Percentiles rank a stretch among this genome's conserved stretches.
These are phyloP conservation scores for Sugiyamaella pinicola DNA, from an alignment of 1,139 yeast genomes.

Conservation along the genomic window DNA sequence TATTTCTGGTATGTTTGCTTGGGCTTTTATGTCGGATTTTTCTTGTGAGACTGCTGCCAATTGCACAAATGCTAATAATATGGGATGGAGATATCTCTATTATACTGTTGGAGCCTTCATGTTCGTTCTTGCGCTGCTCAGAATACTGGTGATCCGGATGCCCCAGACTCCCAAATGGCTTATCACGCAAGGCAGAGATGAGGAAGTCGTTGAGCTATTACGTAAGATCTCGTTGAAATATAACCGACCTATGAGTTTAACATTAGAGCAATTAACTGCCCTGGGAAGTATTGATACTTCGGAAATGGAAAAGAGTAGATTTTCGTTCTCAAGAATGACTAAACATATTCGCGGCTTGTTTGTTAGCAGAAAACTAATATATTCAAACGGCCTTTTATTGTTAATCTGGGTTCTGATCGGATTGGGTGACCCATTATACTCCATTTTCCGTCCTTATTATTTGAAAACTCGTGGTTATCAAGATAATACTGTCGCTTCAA, in stretches of 20 bases:
- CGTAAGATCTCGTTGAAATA: constrained; percentile 26
- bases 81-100: constrained; percentile 56
- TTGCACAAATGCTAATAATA: constrained; percentile 51
- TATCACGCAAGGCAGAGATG: constrained; percentile 54
- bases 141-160: constrained; percentile 19
- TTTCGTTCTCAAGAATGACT: constrained; percentile 11
- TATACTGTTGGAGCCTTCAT: constrained; percentile 18
- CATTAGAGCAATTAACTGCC: constrained; percentile 46
- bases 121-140: constrained; percentile 19
- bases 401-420: constrained; percentile 55
- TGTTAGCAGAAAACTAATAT: constrained; percentile 44
- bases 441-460: constrained; percentile 53
- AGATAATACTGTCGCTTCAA: constrained; percentile 43
- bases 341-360: constrained; percentile 41
- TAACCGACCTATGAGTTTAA: constrained; percentile 27
- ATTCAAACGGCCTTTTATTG: constrained; percentile 48
- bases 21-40: constrained; percentile 55
- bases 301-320: constrained; percentile 3
- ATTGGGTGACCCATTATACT: constrained; percentile 53
- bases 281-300: constrained; percentile 41
- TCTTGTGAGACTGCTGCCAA: constrained; percentile 47
- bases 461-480: constrained; percentile 52
- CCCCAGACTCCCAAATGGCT: constrained; percentile 40
- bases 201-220: constrained; percentile 43
- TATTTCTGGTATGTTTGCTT: constrained; percentile 52